Base-by-base conservation (phyloP, 2,329 filamentous ascomycete genomes). In the Sarocladiaceae sp. region DNA sequence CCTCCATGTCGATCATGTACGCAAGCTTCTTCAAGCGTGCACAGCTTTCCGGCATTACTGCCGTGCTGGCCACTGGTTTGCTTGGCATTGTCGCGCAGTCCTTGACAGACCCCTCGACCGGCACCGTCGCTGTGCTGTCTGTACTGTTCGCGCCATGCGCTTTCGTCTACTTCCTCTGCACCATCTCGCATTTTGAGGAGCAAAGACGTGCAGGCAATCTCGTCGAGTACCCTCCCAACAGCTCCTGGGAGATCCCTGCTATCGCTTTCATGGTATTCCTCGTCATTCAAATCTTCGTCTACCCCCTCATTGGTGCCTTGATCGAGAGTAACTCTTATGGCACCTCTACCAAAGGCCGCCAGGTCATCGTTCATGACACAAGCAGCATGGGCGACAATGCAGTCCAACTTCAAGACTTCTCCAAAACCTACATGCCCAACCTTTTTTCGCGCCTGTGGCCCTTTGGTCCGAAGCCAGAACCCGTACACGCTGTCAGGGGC, bases 131-230 rank as follows among this genome's bases (percentile, higher is more conserved):
- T 5, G 67, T 87, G 3, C 69, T 95, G 11, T 83, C 83, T 48
- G 58, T 94, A 12, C 62, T 96, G 0, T 96, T 96, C 58, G 78
- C 88, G 0, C 86, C 90, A 0, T 94, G 90, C 70, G 90, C 88
- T 54, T 95, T 88, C 57, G 84, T 91, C 12, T 89, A 83, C 59
- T 93, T 91, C 58, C 73, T 82, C 44, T 80, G 85, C 15, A 76
- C 83, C 50, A 76, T 90, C 62, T 86, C 89, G 11, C 80, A 85
- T 33, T 95, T 80, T 59, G 86, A 96, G 63, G 70, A 73, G 49
- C 58, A 81, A 45, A 68, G 78, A 15, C 55, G 69, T 32, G 67
- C 77, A 0, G 76, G 83, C 0, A 77, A 86, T 49, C 66, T 95
- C 3, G 56, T 76, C 4, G 61, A 78, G 32, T 67, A 67, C 1